Evolutionary conservation across 179 eudicot species (phyloP).

Genomic region (Pouteria campechiana): DNA sequence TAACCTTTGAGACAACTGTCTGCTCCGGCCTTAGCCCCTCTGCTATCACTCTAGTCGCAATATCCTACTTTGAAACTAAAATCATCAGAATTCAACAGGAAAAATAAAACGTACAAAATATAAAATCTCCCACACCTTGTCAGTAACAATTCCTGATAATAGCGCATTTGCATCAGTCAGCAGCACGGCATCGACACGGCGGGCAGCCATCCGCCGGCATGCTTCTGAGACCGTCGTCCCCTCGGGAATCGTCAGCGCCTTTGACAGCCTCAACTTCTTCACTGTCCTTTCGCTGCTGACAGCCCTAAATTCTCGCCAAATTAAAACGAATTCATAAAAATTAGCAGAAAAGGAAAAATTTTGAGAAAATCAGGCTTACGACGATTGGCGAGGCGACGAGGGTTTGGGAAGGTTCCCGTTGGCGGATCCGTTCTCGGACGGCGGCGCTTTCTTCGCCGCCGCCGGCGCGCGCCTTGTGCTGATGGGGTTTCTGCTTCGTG

Average conservation of each 20-base stretch:
- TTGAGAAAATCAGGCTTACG: conserved; percentile 13
- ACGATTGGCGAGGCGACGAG: conserved; percentile 32
- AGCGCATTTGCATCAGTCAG: conserved; percentile 92
- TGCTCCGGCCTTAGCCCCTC: conserved; percentile 93
- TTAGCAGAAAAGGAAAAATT: neutral
- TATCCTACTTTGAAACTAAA: conserved; percentile 42
- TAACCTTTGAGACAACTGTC: conserved; percentile 65
- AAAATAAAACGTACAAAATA: neutral
- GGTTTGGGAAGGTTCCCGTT: conserved; percentile 34
- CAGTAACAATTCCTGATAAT: conserved; percentile 92
- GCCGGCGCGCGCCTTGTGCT: conserved; percentile 30
- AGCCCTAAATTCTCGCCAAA: conserved; percentile 10
- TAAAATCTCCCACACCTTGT: conserved; percentile 37
- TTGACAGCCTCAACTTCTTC: conserved; percentile 86
- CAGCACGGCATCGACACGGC: conserved; percentile 86
- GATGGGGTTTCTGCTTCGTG: conserved; percentile 33
- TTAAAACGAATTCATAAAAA: neutral
- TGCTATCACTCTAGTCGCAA: conserved; percentile 81
- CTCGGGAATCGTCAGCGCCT: conserved; percentile 94
- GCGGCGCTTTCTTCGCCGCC: conserved; percentile 19
- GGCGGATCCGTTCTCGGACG: conserved; percentile 45
- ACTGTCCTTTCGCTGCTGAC: conserved; percentile 85
- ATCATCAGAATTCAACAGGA: neutral
- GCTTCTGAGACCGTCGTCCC: conserved; percentile 90
- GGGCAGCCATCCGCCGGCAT: conserved; percentile 90